Conservation (phyloP, 305 asterid species). For the Andrographis paniculata region DNA sequence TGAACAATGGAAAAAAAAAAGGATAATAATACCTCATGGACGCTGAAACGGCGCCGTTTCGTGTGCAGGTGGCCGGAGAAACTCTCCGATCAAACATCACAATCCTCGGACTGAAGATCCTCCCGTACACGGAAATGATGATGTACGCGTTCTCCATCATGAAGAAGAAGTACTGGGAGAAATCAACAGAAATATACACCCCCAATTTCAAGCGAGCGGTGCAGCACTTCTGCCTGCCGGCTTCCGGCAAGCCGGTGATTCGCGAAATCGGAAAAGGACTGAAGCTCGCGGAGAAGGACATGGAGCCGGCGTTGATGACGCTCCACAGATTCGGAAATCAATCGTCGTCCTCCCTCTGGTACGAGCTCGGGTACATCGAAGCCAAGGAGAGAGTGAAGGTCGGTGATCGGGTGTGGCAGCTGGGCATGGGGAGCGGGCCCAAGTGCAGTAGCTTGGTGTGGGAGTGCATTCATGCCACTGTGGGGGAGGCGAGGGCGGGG, state of each 20-base stretch:
- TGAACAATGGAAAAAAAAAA: too few relatives aligned
- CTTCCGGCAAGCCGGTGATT: slow-evolving; percentile 58
- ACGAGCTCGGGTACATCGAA: slow-evolving; percentile 66
- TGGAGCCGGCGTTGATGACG: slow-evolving; percentile 79
- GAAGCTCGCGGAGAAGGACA: slow-evolving; percentile 51
- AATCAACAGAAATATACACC: slow-evolving; percentile 37
- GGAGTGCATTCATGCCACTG: slow-evolving; percentile 49
- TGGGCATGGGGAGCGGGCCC: slow-evolving; percentile 90
- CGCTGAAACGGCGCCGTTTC: not conserved
- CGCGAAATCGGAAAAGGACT: slow-evolving; percentile 61
- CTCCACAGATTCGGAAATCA: slow-evolving; percentile 78
- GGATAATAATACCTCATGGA: not conserved
- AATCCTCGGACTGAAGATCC: slow-evolving; percentile 40
- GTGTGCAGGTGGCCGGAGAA: slow-evolving; percentile 53
- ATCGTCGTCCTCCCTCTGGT: slow-evolving; percentile 81
- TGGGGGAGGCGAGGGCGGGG: slow-evolving; percentile 37
- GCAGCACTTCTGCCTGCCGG: slow-evolving; percentile 80
- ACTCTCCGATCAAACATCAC: slow-evolving; percentile 47
- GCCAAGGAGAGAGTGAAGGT: slow-evolving; percentile 49
- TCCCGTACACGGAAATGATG: slow-evolving; percentile 46
- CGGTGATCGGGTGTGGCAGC: slow-evolving; percentile 68
- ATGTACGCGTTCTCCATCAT: slow-evolving; percentile 28
- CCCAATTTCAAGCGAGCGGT: slow-evolving; percentile 61
- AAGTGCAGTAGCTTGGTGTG: slow-evolving; percentile 56
- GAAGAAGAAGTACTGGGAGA: slow-evolving; percentile 33